Evolutionary conservation across 192 early-diverging fungal genomes (phyloP).

Genomic region (Geranomyces variabilis): DNA sequence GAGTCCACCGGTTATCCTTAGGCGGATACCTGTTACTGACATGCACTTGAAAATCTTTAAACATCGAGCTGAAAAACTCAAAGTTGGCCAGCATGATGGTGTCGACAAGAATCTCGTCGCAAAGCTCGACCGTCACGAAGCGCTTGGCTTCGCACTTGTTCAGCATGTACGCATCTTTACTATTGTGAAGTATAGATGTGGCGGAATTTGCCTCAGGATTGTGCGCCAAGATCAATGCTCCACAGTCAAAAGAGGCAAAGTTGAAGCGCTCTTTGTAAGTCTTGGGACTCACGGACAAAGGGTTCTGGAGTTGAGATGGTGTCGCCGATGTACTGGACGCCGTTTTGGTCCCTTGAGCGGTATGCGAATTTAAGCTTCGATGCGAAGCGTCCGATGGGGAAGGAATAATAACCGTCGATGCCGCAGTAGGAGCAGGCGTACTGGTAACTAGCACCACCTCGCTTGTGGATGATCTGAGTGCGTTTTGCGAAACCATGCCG

Average conservation of each 20-base stretch:
- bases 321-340: too few species aligned
- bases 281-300: conserved; percentile 2
- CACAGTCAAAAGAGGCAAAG: conserved; percentile 93
- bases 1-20: conserved; percentile 72
- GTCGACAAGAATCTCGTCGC: conserved; percentile 91
- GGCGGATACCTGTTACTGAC: conserved; percentile 79
- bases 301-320: not conserved
- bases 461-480: too few species aligned
- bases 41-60: conserved; percentile 83
- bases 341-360: too few species aligned
- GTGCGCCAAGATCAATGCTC: conserved; percentile 79
- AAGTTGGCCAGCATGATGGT: conserved; percentile 89
- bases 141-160: conserved; percentile 82
- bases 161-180: conserved; percentile 95
- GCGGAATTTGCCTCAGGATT: conserved; percentile 85
- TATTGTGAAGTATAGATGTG: conserved; percentile 80
- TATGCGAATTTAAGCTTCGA: too few species aligned
- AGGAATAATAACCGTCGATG: too few species aligned
- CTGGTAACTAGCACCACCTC: too few species aligned
- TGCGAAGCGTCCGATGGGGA: too few species aligned
- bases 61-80: conserved; percentile 95
- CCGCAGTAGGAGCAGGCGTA: too few species aligned
- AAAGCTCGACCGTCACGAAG: conserved; percentile 92
- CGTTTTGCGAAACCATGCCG: too few species aligned
- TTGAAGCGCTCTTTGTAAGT: conserved; percentile 85